Evolutionary conservation across 2,329 filamentous ascomycete species (phyloP).

Genomic region (Neonectria sp.): DNA sequence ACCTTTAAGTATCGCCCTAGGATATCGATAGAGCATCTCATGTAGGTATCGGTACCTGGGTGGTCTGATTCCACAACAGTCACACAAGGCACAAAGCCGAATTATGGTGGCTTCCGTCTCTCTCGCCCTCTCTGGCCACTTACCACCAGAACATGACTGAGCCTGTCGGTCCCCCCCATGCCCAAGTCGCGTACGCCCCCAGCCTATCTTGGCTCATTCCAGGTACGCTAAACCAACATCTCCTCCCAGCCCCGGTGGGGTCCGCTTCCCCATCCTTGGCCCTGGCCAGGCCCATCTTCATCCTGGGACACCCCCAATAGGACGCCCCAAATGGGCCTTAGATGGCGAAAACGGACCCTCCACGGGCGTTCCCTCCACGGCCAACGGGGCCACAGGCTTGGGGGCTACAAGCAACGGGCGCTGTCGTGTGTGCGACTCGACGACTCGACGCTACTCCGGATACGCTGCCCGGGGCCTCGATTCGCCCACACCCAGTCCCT

Average conservation of each 20-base stretch:
- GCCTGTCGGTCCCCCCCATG: background rate
- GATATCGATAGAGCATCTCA: slow-evolving; percentile 2
- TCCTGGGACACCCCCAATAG: slow-evolving; percentile 38
- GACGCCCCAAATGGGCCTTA: slow-evolving; percentile 36
- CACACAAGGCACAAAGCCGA: slow-evolving; percentile 19
- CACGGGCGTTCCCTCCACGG: slow-evolving; percentile 34
- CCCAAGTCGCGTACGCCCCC: slow-evolving; percentile 11
- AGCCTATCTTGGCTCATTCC: slow-evolving; percentile 25
- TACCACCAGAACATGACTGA: slow-evolving; percentile 5
- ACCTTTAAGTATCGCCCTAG: slow-evolving; percentile 5
- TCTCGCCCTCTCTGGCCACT: slow-evolving; percentile 14
- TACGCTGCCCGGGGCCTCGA: slow-evolving; percentile 41
- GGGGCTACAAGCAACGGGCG: slow-evolving; percentile 38
- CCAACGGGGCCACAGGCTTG: slow-evolving; percentile 38
- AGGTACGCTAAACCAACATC: slow-evolving; percentile 40
- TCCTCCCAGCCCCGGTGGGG: slow-evolving; percentile 38
- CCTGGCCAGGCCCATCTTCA: slow-evolving; percentile 32
- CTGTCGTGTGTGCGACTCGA: slow-evolving; percentile 40
- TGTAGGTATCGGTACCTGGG: slow-evolving; percentile 2
- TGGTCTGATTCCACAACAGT: slow-evolving; percentile 26
- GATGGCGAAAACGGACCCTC: slow-evolving; percentile 16
- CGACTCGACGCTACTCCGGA: slow-evolving; percentile 41
- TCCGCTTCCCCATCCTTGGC: slow-evolving; percentile 35
- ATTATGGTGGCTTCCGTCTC: slow-evolving; percentile 21
- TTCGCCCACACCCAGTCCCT: slow-evolving; percentile 41